Percentiles rank a stretch among this genome's conserved stretches.
phyloP scores from a whole-genome alignment of 2,329 filamentous ascomycete genomes.

The Metarhizium robertsii region DNA sequence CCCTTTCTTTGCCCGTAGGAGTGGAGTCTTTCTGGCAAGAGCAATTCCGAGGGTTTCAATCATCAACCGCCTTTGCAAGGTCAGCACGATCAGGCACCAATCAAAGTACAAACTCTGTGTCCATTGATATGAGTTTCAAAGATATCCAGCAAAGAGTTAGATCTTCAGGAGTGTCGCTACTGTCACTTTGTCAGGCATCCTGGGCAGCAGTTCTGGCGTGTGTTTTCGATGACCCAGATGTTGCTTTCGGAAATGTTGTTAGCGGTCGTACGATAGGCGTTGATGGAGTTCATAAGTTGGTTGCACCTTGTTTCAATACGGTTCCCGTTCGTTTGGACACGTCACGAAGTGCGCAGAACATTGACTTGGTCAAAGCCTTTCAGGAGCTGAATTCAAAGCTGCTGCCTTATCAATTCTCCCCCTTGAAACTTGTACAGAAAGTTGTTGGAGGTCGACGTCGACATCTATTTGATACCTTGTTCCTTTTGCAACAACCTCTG shows the following conservation, averaged over 20 bases:
- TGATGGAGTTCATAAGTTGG: constrained; percentile 57
- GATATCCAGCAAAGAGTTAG: constrained; percentile 40
- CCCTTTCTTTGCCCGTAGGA: constrained; percentile 36
- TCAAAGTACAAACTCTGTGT: constrained; percentile 19
- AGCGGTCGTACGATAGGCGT: constrained; percentile 64
- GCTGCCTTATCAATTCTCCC: constrained; percentile 63
- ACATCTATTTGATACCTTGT: constrained; percentile 67
- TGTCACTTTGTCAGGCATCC: constrained; percentile 60
- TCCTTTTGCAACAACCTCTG: constrained; percentile 64
- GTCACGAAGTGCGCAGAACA: constrained; percentile 35
- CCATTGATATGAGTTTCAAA: constrained; percentile 28
- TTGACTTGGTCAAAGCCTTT: constrained; percentile 48
- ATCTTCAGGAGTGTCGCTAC: constrained; percentile 48
- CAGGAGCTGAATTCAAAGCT: constrained; percentile 53
- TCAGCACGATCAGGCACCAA: constrained; percentile 11
- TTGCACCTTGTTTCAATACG: constrained; percentile 92
- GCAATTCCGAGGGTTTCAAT: constrained; percentile 42
- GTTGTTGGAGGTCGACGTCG: constrained; percentile 30
- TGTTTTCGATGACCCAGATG: constrained; percentile 46
- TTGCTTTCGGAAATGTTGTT: constrained; percentile 83
- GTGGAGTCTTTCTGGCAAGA: constrained; percentile 58
- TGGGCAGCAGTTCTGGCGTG: constrained; percentile 60
- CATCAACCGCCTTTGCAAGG: constrained; percentile 17
- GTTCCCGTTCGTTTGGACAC: constrained; percentile 59
- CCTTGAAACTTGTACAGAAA: constrained; percentile 61